Conservation (phyloP, 345 rosid species). For the Cochlearia excelsa region DNA sequence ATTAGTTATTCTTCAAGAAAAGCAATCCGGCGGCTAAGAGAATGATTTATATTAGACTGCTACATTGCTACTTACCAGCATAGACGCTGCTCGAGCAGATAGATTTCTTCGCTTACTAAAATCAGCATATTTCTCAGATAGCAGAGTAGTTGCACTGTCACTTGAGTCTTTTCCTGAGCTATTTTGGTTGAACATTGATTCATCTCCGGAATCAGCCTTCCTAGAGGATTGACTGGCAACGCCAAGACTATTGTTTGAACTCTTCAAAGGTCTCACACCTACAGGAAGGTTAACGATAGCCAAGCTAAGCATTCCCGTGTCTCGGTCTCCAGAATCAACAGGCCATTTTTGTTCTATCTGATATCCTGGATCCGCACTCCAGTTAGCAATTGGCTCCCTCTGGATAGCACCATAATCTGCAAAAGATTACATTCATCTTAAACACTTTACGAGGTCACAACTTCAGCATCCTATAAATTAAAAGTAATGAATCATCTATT, state of each 20-base stretch:
- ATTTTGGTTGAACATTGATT: constrained; percentile 36
- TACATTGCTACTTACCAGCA: constrained; percentile 65
- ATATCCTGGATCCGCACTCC: constrained; percentile 69
- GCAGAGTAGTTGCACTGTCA: constrained; percentile 50
- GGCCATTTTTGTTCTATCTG: constrained; percentile 64
- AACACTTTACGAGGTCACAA: not conserved
- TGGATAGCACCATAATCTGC: constrained; percentile 59
- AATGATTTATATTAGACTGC: constrained; percentile 3
- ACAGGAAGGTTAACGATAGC: constrained; percentile 77
- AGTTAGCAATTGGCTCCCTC: constrained; percentile 58
- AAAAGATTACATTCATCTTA: constrained; percentile 8
- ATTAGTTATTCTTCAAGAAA: not conserved
- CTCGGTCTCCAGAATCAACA: constrained; percentile 49
- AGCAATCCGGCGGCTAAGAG: not conserved
- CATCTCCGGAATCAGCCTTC: constrained; percentile 44
- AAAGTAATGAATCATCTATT: constrained; percentile 7
- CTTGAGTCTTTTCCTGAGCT: constrained; percentile 52
- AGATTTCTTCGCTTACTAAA: constrained; percentile 65
- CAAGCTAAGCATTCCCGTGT: constrained; percentile 46
- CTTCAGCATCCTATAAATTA: constrained; percentile 17
- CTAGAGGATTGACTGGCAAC: constrained; percentile 35
- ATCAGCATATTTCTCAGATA: constrained; percentile 58
- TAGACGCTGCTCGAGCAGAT: constrained; percentile 87
- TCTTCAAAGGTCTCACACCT: constrained; percentile 71
- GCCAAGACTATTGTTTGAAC: constrained; percentile 35